Evolutionary conservation across 805 yeast genomes (phyloP), one percentile per base, ranked within the genome.

Genomic region (Saturnispora bothae): DNA sequence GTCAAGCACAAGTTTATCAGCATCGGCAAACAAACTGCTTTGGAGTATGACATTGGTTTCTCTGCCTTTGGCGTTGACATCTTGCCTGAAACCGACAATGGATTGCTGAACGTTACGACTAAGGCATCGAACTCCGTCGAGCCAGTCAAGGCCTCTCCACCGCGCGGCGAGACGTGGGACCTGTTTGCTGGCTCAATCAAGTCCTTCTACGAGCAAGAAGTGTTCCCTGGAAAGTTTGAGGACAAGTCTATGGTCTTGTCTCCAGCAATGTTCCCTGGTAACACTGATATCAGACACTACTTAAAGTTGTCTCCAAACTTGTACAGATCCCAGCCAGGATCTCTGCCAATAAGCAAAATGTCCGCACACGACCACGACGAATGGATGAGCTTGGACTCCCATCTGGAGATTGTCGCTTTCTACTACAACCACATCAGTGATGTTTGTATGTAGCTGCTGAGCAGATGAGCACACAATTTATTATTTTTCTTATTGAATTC

Each of bases 241-340:
- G 31, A 25, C 15, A 39, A 34, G 28, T 7, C 12, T 2, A 33
- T 48, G 30, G 50, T 69, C 26, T 66, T 73, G 9, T 64, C 78
- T 3, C 83, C 85, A 2, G 61, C 69, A 18, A 53, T 78, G 33
- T 68, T 73, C 66, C 64, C 81, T 2, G 85, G 78, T 8, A 78
- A 78, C 56, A 80, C 86, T 4, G 88, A 80, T 50, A 78, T 85
- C 4, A 60, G 65, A 41, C 65, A 68, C 48, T 79, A 75, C 56
- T 76, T 83, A 83, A 52, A 59, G 33, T 58, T 79, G 48, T 68
- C 78, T 3, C 54, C 63, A 23, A 68, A 78, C 48, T 75, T 81
- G 38, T 80, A 65, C 61, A 64, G 86, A 39, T 76, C 67, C 52
- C 64, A 65, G 31, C 79, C 83, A 10, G 68, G 66, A 19, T 53